Conservation (phyloP, 805 yeast species). For the Lipomyces orientalis region DNA sequence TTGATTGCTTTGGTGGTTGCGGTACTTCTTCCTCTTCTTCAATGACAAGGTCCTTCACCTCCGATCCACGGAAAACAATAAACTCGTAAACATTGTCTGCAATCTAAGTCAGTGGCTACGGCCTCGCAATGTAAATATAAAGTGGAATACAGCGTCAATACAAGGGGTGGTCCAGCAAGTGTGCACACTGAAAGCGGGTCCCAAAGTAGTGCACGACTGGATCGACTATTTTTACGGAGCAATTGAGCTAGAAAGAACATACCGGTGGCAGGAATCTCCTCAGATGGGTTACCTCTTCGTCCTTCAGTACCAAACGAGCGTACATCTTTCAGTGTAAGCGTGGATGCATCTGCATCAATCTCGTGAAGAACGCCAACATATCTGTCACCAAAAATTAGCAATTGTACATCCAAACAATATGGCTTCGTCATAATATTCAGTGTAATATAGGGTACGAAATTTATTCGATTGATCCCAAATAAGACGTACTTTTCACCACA, state of each 20-base stretch:
- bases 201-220: neutral
- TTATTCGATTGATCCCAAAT: neutral
- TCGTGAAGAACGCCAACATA: slow-evolving; percentile 88
- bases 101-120: neutral
- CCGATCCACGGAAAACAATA: slow-evolving; percentile 87
- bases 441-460: neutral
- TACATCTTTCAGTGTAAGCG: slow-evolving; percentile 81
- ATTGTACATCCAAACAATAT: neutral
- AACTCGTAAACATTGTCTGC: slow-evolving; percentile 67
- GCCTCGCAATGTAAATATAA: too few species aligned
- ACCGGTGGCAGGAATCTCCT: slow-evolving; percentile 71
- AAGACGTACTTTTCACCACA: neutral
- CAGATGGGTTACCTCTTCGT: slow-evolving; percentile 68
- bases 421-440: neutral
- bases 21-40: slow-evolving; percentile 62
- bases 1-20: slow-evolving; percentile 58
- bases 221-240: neutral
- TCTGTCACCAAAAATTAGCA: slow-evolving; percentile 47
- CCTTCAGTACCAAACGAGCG: slow-evolving; percentile 93
- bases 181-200: neutral
- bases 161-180: too few species aligned
- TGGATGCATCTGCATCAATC: slow-evolving; percentile 88
- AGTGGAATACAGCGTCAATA: neutral
- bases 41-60: slow-evolving; percentile 86
- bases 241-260: neutral